Evolutionary conservation across 1,284 basidiomycete genomes (phyloP).

Genomic region (Cutaneotrichosporon sp.): DNA sequence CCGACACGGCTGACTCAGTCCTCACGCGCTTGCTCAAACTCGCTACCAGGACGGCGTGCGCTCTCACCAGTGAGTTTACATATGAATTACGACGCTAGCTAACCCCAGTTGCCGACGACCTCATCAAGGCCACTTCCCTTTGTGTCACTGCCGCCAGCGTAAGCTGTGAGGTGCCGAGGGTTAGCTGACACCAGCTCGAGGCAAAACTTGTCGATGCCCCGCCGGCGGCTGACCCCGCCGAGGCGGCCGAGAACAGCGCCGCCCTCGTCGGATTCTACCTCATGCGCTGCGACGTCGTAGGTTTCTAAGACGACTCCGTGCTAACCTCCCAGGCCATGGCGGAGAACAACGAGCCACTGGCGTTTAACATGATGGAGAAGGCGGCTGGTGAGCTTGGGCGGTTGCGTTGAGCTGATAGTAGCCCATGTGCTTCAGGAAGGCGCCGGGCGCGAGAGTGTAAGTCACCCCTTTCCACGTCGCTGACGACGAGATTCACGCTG

Average conservation of each 20-base stretch:
- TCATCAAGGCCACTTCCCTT: not conserved
- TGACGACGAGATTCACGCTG: constrained; percentile 5
- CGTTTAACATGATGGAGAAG: constrained; percentile 5
- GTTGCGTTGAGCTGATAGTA: not conserved
- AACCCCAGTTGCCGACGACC: not conserved
- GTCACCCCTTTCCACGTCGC: not conserved
- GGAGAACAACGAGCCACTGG: constrained; percentile 4
- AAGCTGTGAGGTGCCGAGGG: not conserved
- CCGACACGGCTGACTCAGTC: constrained; percentile 7
- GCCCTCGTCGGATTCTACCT: constrained; percentile 7
- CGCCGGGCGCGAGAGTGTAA: not conserved
- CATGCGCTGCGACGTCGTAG: constrained; percentile 5
- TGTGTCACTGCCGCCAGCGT: constrained; percentile 4
- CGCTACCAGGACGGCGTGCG: not conserved
- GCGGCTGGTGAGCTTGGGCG: not conserved
- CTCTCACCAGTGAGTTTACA: not conserved
- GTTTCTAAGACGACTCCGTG: not conserved
- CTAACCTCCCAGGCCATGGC: constrained; percentile 1
- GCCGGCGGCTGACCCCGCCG: not conserved
- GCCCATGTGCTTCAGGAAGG: not conserved
- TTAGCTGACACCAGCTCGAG: constrained; percentile 2
- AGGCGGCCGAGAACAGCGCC: not conserved
- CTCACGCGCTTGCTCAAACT: constrained; percentile 7
- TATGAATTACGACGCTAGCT: not conserved
- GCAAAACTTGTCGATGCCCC: not conserved